Evolutionary conservation across 306 rosid genomes (phyloP).

Genomic region (Styphnolobium japonicum): DNA sequence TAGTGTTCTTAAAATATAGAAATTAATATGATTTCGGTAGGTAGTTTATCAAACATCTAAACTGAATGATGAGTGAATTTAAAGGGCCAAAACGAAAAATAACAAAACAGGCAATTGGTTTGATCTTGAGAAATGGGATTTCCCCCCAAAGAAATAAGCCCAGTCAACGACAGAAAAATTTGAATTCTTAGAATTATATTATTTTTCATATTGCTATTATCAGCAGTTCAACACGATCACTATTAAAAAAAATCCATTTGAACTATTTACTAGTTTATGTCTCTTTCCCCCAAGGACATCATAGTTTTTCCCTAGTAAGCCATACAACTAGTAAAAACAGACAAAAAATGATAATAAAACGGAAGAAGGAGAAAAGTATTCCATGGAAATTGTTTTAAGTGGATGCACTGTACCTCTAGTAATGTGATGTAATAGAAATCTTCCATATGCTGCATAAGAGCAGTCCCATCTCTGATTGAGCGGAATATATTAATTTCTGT

Average conservation of each 20-base stretch:
- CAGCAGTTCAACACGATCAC: background rate
- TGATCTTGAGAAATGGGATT: background rate
- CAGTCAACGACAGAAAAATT: background rate
- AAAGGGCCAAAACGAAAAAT: background rate
- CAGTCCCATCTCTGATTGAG: slow-evolving; percentile 93
- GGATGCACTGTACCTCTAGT: slow-evolving; percentile 60
- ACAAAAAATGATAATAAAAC: background rate
- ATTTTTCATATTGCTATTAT: background rate
- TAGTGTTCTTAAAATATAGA: background rate
- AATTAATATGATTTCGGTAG: background rate
- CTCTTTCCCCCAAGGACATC: background rate
- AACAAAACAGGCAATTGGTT: background rate
- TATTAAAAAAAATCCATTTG: background rate
- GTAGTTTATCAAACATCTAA: background rate
- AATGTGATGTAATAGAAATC: slow-evolving; percentile 90
- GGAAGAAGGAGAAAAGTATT: background rate
- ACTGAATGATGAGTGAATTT: background rate
- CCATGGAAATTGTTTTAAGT: background rate
- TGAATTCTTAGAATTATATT: background rate
- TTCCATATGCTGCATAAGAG: slow-evolving; percentile 97
- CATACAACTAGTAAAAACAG: background rate
- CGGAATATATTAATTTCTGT: slow-evolving; percentile 92
- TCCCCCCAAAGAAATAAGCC: background rate
- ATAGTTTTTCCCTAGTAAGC: background rate
- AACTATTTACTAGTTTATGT: background rate